Conservation (phyloP, 305 asterid species). For the Withania somnifera region DNA sequence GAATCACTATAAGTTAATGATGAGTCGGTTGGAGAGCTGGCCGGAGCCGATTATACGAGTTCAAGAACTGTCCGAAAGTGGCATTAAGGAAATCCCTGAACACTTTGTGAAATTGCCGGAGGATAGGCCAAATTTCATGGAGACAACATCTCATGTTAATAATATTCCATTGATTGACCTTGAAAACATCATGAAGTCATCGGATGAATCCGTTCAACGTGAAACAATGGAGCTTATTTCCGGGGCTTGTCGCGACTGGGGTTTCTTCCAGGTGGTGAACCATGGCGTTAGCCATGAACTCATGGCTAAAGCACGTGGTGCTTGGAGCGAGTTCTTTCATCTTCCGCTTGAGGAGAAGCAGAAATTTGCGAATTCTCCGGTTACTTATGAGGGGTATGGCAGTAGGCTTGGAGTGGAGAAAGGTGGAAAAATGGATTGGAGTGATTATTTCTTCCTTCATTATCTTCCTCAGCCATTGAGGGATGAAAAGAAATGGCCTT, state of each 20-base stretch:
- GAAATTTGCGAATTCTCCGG: constrained; percentile 50
- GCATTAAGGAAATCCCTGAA: constrained; percentile 55
- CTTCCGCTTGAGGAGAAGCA: constrained; percentile 66
- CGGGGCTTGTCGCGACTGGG: constrained; percentile 76
- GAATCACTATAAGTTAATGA: not conserved
- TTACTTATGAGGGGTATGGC: constrained; percentile 79
- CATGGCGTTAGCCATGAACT: constrained; percentile 53
- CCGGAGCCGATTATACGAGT: constrained; percentile 77
- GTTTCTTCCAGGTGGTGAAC: constrained; percentile 75
- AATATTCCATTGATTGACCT: constrained; percentile 63
- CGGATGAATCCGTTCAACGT: constrained; percentile 15
- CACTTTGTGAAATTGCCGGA: constrained; percentile 54
- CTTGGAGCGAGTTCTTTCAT: constrained; percentile 65
- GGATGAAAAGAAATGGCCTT: constrained; percentile 67
- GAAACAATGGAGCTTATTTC: constrained; percentile 19
- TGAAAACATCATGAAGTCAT: constrained; percentile 31
- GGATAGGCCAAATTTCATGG: constrained; percentile 32
- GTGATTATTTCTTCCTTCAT: constrained; percentile 74
- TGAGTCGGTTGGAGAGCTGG: constrained; percentile 45
- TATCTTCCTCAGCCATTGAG: constrained; percentile 39
- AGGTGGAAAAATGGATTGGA: constrained; percentile 66
- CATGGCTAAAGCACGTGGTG: constrained; percentile 36
- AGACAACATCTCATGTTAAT: not conserved
- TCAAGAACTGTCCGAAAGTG: constrained; percentile 59
- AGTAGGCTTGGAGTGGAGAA: constrained; percentile 66